These are phyloP conservation scores for Agarophyton chilense DNA, from an alignment of 23 red algal species.

Conservation along the genomic window DNA sequence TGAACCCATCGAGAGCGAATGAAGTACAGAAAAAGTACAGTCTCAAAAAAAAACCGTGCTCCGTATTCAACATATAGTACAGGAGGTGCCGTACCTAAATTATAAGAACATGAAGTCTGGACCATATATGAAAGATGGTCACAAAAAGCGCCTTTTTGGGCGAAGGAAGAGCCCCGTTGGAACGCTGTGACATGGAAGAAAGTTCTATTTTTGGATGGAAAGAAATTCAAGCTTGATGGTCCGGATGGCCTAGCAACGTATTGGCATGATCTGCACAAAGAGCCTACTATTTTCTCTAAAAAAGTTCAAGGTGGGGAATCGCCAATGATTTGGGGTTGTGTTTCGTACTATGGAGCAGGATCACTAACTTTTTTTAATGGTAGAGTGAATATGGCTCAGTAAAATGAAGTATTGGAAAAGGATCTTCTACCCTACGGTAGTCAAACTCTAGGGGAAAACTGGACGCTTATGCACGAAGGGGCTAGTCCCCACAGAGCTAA, in stretches of 20 bases:
- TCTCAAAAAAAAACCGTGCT: not conserved
- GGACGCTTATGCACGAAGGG: too few relatives aligned
- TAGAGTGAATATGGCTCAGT: too few relatives aligned
- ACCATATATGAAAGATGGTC: not conserved
- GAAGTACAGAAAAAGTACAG: not conserved
- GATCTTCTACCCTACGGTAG: too few relatives aligned
- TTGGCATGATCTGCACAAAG: not conserved
- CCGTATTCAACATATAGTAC: not conserved
- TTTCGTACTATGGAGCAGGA: not conserved
- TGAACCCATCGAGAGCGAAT: not conserved
- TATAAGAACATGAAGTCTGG: not conserved
- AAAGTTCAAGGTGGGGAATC: not conserved
- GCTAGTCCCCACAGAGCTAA: too few relatives aligned
- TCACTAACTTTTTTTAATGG: too few relatives aligned
- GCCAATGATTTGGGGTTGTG: not conserved
- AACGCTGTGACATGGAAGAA: not conserved
- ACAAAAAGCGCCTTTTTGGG: not conserved
- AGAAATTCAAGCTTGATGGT: conserved; percentile 23
- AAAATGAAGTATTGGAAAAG: too few relatives aligned
- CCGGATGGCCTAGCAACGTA: not conserved
- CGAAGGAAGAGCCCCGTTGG: not conserved
- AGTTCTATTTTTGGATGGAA: conserved; percentile 1
- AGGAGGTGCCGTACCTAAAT: not conserved
- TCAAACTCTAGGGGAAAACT: too few relatives aligned
- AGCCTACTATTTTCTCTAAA: not conserved